These are phyloP conservation scores for Trametes sanguinea DNA, from an alignment of 768 basidiomycete genomes.

Conservation along the genomic window DNA sequence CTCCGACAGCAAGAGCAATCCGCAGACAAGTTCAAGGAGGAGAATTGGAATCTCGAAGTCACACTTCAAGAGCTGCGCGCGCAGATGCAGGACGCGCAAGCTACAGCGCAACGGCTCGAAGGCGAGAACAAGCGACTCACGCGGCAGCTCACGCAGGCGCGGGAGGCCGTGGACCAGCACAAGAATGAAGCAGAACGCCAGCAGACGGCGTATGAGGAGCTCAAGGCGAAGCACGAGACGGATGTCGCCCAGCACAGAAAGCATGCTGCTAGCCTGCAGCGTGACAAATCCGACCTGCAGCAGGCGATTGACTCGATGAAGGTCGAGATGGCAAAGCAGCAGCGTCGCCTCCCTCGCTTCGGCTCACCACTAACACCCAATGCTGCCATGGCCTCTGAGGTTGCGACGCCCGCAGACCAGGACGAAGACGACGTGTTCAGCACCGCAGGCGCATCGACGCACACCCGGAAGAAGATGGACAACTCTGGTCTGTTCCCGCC, in stretches of 20 bases:
- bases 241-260: constrained; percentile 91
- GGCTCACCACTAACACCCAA: constrained; percentile 77
- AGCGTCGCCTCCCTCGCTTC: constrained; percentile 60
- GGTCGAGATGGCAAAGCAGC: constrained; percentile 68
- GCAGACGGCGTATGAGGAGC: constrained; percentile 60
- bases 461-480: constrained; percentile 58
- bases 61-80: constrained; percentile 82
- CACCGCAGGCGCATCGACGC: constrained; percentile 59
- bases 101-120: constrained; percentile 69
- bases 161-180: constrained; percentile 78
- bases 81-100: constrained; percentile 65
- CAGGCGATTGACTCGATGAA: constrained; percentile 76
- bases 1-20: constrained; percentile 77
- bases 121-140: constrained; percentile 81
- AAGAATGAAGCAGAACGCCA: constrained; percentile 86
- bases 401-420: constrained; percentile 57
- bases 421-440: constrained; percentile 69
- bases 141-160: constrained; percentile 67
- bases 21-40: constrained; percentile 93
- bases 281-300: constrained; percentile 93
- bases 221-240: constrained; percentile 91
- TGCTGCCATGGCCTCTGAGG: constrained; percentile 34
- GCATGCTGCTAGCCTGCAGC: constrained; percentile 80
- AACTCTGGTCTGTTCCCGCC: constrained; percentile 48
- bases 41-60: constrained; percentile 99